phyloP scores from a whole-genome alignment of 768 basidiomycete species.

The Chlorophyllum brunneum region DNA sequence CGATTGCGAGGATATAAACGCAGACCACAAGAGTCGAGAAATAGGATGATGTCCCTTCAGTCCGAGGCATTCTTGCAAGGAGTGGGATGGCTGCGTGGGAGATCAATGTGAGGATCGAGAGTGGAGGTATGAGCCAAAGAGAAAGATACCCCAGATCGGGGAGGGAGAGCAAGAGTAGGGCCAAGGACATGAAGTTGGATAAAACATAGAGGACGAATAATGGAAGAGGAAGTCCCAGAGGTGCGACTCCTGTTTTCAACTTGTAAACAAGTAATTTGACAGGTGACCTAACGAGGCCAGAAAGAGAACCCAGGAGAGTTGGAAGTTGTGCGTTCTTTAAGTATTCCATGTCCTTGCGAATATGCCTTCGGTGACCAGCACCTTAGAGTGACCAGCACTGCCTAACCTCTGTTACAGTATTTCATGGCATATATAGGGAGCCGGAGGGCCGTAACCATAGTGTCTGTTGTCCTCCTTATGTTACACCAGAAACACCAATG shows the following conservation, averaged over 20 bases:
- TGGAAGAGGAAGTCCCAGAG: not conserved
- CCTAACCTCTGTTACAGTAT: not conserved
- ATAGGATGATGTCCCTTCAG: not conserved
- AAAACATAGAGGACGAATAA: not conserved
- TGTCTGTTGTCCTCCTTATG: not conserved
- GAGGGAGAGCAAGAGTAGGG: not conserved
- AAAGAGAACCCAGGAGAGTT: not conserved
- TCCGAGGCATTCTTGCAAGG: not conserved
- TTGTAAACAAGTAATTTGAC: not conserved
- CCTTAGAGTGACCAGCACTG: constrained; percentile 3
- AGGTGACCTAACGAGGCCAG: not conserved
- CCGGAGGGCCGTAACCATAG: not conserved
- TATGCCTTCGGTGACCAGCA: constrained; percentile 1
- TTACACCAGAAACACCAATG: not conserved
- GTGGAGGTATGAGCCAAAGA: constrained; percentile 1
- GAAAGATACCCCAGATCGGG: constrained; percentile 4
- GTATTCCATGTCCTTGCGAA: not conserved
- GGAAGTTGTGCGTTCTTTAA: not conserved
- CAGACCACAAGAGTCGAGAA: constrained; percentile 1
- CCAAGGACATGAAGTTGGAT: not conserved
- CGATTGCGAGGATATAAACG: constrained; percentile 1
- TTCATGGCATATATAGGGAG: not conserved
- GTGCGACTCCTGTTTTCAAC: not conserved
- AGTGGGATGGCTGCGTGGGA: not conserved
- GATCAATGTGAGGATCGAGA: not conserved